phyloP scores from a whole-genome alignment of 352 stramenopile species.

The Thraustotheca clavata region DNA sequence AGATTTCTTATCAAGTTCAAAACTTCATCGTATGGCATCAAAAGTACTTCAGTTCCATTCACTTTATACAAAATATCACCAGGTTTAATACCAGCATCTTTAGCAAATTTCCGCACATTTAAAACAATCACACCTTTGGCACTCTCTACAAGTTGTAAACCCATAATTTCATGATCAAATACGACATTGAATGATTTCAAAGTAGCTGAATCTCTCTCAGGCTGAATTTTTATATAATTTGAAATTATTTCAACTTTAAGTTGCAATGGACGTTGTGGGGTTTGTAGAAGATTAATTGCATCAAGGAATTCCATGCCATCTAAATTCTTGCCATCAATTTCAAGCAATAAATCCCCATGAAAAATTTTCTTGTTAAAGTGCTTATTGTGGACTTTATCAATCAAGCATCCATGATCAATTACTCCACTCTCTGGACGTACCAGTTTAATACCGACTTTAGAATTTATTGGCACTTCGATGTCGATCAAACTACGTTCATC shows the following conservation, averaged over 20 bases:
- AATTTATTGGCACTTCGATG: slow-evolving; percentile 74
- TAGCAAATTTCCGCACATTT: slow-evolving; percentile 3
- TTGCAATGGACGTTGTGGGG: slow-evolving; percentile 60
- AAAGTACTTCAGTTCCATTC: slow-evolving; percentile 16
- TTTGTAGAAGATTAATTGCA: slow-evolving; percentile 75
- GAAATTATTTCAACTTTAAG: too few species aligned
- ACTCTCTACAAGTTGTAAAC: slow-evolving; percentile 73
- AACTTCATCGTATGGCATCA: slow-evolving; percentile 9
- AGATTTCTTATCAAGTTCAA: slow-evolving; percentile 8
- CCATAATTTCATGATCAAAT: slow-evolving; percentile 61
- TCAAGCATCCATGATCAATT: slow-evolving; percentile 64
- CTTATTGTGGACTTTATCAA: slow-evolving; percentile 82
- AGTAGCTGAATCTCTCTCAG: too few species aligned
- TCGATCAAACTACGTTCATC: too few species aligned
- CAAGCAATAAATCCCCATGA: slow-evolving; percentile 70
- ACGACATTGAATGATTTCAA: slow-evolving; percentile 32
- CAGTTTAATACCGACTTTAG: slow-evolving; percentile 79
- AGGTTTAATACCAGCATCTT: background rate
- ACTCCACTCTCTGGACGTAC: slow-evolving; percentile 73
- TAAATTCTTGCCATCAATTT: slow-evolving; percentile 64
- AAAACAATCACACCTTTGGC: slow-evolving; percentile 32
- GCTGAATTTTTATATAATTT: too few species aligned
- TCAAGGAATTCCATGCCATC: slow-evolving; percentile 73
- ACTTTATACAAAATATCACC: slow-evolving; percentile 19
- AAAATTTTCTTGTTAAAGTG: slow-evolving; percentile 73